Evolutionary conservation across 768 basidiomycete species (phyloP).

Genomic region (Kwoniella pini): DNA sequence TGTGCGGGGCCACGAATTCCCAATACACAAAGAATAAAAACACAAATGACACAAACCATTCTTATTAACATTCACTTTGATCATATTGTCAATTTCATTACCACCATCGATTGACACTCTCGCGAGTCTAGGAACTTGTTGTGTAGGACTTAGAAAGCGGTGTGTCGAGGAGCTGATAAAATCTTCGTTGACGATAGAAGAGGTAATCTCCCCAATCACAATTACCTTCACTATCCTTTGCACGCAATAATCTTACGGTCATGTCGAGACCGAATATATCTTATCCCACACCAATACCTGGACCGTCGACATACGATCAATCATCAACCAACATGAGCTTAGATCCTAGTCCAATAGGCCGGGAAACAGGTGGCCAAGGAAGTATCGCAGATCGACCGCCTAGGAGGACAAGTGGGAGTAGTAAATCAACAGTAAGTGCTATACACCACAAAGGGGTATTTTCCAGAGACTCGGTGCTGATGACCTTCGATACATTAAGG

Average conservation of each 20-base stretch:
- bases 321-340: constrained; percentile 16
- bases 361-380: constrained; percentile 4
- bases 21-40: no score
- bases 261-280: constrained; percentile 47
- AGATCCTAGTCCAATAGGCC: constrained; percentile 21
- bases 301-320: constrained; percentile 22
- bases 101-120: no score
- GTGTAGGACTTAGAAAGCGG: no score
- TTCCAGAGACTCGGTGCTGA: no score
- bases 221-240: background rate
- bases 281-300: constrained; percentile 31
- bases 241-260: background rate
- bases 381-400: background rate
- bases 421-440: constrained; percentile 14
- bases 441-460: background rate
- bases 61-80: no score
- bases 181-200: no score
- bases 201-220: background rate
- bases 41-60: no score
- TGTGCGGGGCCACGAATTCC: constrained; percentile 6
- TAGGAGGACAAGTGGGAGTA: constrained; percentile 8
- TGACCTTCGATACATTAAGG: constrained; percentile 5
- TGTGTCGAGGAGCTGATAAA: no score
- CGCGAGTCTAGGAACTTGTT: no score
- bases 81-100: no score